phyloP scores from a whole-genome alignment of 495 filamentous ascomycete genomes.

The Penicillium lividum region DNA sequence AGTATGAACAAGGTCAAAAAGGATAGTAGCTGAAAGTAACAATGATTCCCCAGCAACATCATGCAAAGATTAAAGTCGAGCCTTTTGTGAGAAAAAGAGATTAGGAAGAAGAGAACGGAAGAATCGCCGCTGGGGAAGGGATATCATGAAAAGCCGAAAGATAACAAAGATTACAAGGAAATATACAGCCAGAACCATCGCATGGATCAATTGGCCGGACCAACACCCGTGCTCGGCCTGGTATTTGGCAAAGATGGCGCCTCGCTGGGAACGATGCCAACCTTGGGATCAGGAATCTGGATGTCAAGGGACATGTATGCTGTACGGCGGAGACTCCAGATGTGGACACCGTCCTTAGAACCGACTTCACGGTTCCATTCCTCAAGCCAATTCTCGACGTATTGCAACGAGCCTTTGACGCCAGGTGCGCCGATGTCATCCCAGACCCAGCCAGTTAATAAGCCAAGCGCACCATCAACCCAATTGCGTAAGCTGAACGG shows the following conservation, averaged over 20 bases:
- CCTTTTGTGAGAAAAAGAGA: slow-evolving; percentile 9
- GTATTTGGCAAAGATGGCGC: slow-evolving; percentile 38
- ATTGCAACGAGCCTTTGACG: slow-evolving; percentile 65
- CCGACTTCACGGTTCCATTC: slow-evolving; percentile 73
- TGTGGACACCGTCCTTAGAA: slow-evolving; percentile 59
- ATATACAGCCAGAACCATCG: slow-evolving; percentile 18
- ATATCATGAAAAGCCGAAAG: slow-evolving; percentile 31
- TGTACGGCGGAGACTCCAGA: slow-evolving; percentile 75
- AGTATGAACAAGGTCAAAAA: slow-evolving; percentile 12
- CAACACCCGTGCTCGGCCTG: slow-evolving; percentile 40
- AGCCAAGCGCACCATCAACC: slow-evolving; percentile 71
- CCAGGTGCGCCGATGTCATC: slow-evolving; percentile 79
- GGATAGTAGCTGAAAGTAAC: slow-evolving; percentile 12
- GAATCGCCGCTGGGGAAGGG: slow-evolving; percentile 24
- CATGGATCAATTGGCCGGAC: slow-evolving; percentile 19
- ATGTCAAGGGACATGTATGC: slow-evolving; percentile 90
- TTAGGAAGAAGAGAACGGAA: slow-evolving; percentile 7
- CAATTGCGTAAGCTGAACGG: slow-evolving; percentile 71
- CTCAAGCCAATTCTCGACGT: slow-evolving; percentile 75
- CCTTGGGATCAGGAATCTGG: slow-evolving; percentile 79
- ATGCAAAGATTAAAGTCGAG: slow-evolving; percentile 15
- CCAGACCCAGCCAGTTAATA: slow-evolving; percentile 89
- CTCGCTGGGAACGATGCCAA: slow-evolving; percentile 53
- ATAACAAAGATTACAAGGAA: slow-evolving; percentile 24
- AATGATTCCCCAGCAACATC: slow-evolving; percentile 12